phyloP scores from a whole-genome alignment of 2,329 filamentous ascomycete genomes.

The Beauveria medogensis region DNA sequence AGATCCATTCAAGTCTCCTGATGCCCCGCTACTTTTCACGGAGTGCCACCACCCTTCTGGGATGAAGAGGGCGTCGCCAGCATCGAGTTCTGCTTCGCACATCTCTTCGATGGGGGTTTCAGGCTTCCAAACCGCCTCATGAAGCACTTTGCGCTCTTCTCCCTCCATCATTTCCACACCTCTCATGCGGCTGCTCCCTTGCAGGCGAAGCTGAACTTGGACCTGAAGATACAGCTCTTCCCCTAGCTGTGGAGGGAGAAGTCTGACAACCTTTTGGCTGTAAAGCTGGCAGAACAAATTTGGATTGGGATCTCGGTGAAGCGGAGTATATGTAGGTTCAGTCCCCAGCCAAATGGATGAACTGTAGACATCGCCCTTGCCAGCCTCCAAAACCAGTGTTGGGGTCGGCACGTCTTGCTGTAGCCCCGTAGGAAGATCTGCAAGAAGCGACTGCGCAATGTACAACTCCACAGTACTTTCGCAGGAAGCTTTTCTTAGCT shows the following conservation, averaged over 20 bases:
- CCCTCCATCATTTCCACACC: slow-evolving; percentile 91
- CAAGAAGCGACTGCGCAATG: slow-evolving; percentile 72
- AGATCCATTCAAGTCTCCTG: slow-evolving; percentile 32
- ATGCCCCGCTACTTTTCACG: slow-evolving; percentile 29
- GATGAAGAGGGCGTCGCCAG: slow-evolving; percentile 39
- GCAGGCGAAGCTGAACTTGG: slow-evolving; percentile 30
- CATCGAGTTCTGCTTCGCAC: slow-evolving; percentile 46
- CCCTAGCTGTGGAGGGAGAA: slow-evolving; percentile 60
- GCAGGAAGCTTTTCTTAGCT: slow-evolving; percentile 11
- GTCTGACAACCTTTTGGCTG: slow-evolving; percentile 62
- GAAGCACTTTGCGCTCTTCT: slow-evolving; percentile 56
- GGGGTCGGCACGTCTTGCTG: slow-evolving; percentile 62
- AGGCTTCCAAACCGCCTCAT: slow-evolving; percentile 61
- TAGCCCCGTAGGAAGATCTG: slow-evolving; percentile 56
- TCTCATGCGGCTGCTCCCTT: slow-evolving; percentile 47
- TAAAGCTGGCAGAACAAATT: slow-evolving; percentile 84
- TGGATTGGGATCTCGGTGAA: slow-evolving; percentile 89
- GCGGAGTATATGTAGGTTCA: slow-evolving; percentile 78
- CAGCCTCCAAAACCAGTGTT: slow-evolving; percentile 50
- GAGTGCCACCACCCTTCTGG: slow-evolving; percentile 40
- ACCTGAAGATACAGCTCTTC: slow-evolving; percentile 52
- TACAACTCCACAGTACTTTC: slow-evolving; percentile 51
- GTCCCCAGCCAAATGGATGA: slow-evolving; percentile 84
- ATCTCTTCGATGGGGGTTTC: slow-evolving; percentile 24
- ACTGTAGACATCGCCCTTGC: slow-evolving; percentile 77